Percentiles rank a stretch among this genome's conserved stretches.
These are phyloP conservation scores for Lentinula guzmanii DNA, from an alignment of 768 basidiomycete species.

Conservation along the genomic window DNA sequence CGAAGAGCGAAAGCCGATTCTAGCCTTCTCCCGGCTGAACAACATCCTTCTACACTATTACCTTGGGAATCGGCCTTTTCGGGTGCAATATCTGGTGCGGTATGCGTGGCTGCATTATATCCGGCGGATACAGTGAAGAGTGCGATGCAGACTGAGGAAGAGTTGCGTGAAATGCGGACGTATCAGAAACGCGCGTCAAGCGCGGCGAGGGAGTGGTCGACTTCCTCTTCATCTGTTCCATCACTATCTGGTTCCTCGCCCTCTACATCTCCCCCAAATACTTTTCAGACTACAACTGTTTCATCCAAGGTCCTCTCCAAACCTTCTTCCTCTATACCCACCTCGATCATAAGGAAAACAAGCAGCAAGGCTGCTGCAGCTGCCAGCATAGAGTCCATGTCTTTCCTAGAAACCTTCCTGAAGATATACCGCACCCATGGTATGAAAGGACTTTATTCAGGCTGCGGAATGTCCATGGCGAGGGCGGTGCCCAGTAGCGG, in stretches of 20 bases:
- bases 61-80: slow-evolving; percentile 76
- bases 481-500: slow-evolving; percentile 82
- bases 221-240: neutral
- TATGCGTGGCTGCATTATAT: slow-evolving; percentile 78
- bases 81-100: slow-evolving; percentile 74
- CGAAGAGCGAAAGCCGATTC: slow-evolving; percentile 17
- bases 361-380: neutral
- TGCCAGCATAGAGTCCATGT: slow-evolving; percentile 7
- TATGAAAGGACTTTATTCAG: slow-evolving; percentile 75
- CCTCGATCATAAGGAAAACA: slow-evolving; percentile 15
- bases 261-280: neutral
- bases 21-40: neutral
- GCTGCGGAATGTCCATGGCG: slow-evolving; percentile 83
- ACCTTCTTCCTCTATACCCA: slow-evolving; percentile 9
- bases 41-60: slow-evolving; percentile 20
- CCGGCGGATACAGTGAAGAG: slow-evolving; percentile 90
- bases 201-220: slow-evolving; percentile 9
- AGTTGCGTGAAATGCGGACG: slow-evolving; percentile 47
- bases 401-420: slow-evolving; percentile 53
- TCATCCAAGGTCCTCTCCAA: neutral
- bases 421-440: slow-evolving; percentile 74
- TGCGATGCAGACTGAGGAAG: slow-evolving; percentile 85
- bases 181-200: slow-evolving; percentile 2
- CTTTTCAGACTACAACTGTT: neutral
- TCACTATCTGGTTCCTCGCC: neutral